Percentiles rank a stretch among this genome's conserved stretches.
phyloP scores from a whole-genome alignment of 176 grass and related monocot genomes.

The Metroxylon sagu region DNA sequence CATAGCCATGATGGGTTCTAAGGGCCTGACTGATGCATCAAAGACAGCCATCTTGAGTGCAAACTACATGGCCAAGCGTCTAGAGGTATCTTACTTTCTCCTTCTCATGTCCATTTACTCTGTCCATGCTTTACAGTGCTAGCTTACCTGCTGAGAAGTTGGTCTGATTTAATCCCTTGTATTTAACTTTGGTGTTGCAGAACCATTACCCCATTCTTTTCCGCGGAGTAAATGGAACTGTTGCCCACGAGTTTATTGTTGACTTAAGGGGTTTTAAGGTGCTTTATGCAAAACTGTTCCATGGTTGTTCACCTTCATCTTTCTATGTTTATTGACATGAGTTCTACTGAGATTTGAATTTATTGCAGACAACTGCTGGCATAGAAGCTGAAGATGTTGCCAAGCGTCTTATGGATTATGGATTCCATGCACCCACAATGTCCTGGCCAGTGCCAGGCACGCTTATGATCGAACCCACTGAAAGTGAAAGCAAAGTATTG shows the following conservation, averaged over 20 bases:
- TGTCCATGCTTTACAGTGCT: background rate
- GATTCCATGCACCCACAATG: slow-evolving; percentile 96
- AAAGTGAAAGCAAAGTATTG: slow-evolving; percentile 95
- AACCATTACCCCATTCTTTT: slow-evolving; percentile 98
- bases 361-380: slow-evolving; percentile 68
- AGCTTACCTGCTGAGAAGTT: too few species aligned
- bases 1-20: slow-evolving; percentile 98
- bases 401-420: slow-evolving; percentile 95
- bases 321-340: too few species aligned
- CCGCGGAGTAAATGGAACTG: slow-evolving; percentile 96
- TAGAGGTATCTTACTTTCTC: slow-evolving; percentile 52
- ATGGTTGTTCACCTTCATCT: too few species aligned
- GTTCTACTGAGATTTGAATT: too few species aligned
- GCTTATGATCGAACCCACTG: slow-evolving; percentile 99
- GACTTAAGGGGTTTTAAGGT: slow-evolving; percentile 99
- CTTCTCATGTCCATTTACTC: background rate
- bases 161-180: background rate
- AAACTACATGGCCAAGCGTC: slow-evolving; percentile 98
- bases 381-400: slow-evolving; percentile 95
- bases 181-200: slow-evolving; percentile 31
- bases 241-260: slow-evolving; percentile 93
- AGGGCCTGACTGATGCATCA: slow-evolving; percentile 92
- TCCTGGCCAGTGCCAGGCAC: slow-evolving; percentile 99
- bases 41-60: slow-evolving; percentile 95
- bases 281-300: background rate